phyloP scores from a whole-genome alignment of 1,284 basidiomycete genomes.

The Anthracocystis walkeri region DNA sequence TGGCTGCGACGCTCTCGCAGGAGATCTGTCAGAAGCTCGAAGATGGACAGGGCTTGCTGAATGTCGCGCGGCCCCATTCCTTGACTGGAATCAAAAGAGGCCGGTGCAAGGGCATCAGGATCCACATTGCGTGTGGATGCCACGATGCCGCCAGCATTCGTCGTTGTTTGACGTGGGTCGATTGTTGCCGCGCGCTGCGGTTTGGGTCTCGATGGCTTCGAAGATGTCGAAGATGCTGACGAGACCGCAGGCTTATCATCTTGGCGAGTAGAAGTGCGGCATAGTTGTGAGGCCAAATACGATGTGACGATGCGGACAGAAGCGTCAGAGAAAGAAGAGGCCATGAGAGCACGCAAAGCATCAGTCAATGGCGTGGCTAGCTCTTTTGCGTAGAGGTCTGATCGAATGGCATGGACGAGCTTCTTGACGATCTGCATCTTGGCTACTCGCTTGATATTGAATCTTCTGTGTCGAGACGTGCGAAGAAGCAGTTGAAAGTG shows the following conservation, averaged over 20 bases:
- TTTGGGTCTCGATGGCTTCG: constrained; percentile 4
- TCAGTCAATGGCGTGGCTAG: constrained; percentile 13
- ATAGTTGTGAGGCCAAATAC: constrained; percentile 85
- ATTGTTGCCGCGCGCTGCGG: constrained; percentile 17
- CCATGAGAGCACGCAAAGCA: constrained; percentile 37
- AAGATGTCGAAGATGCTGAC: background rate
- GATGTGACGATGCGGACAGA: constrained; percentile 86
- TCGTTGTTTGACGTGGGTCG: background rate
- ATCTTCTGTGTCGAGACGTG: constrained; percentile 74
- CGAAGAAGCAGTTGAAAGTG: constrained; percentile 82
- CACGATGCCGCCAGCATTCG: no score
- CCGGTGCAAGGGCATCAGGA: background rate
- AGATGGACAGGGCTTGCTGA: constrained; percentile 35
- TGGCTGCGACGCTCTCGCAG: constrained; percentile 46
- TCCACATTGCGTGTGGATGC: background rate
- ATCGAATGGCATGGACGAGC: constrained; percentile 79
- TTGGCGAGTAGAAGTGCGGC: constrained; percentile 70
- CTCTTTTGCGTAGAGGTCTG: constrained; percentile 16
- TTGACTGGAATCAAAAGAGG: background rate
- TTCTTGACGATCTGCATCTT: constrained; percentile 76
- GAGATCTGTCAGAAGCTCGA: constrained; percentile 47
- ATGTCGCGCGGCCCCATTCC: background rate
- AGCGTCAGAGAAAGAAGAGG: constrained; percentile 78
- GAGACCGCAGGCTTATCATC: constrained; percentile 30
- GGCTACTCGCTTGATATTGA: constrained; percentile 59